Evolutionary conservation across 2,329 filamentous ascomycete species (phyloP), one percentile per base, ranked within the genome.

Genomic region (Sclerotinia glacialis): DNA sequence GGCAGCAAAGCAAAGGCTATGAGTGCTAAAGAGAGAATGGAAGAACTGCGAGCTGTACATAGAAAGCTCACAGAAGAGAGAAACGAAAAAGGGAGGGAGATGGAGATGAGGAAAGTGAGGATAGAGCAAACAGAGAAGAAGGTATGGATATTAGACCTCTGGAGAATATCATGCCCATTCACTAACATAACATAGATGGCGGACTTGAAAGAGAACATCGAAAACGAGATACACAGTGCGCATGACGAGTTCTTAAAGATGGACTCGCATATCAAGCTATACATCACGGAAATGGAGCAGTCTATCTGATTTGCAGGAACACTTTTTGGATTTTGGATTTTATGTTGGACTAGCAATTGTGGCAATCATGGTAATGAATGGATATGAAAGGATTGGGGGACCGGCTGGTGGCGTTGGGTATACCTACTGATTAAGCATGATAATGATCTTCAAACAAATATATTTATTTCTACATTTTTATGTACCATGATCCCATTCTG

Each of bases 121-220:
- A 98, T 99, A 70, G 95, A 99, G 79, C 93, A 97, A 81, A 97
- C 92, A 11, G 94, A 98, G 84, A 98, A 98, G 82, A 98, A 98
- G 91, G 93, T 93, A 82, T 73, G 82, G 76, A 67, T n/a, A 16
- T 34, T 18, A 9, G 5, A 23, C 5, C 26, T 37, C 21, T 42
- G 34, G 31, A 59, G 23, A 65, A 31, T 21, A 28, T 11, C 21
- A 14, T 61, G 18, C 31, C n/a, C 34, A 50, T 62, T 44, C 12
- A 62, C 64, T 66, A 16, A 66, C 40, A 67, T 58, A 9, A 26
- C 52, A 67, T 71, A 97, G 93, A 99, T 98, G 94, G 88, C 90
- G 58, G 95, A 99, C 78, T 84, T 99, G 72, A 98, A 97, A 77
- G 95, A 98, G 77, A 96, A 95, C 74, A 97, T 99, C 70, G 94